Percentiles rank a stretch among this genome's conserved stretches.
Conservation (phyloP, 106 monocot genomes). For the Posidonia australis region DNA sequence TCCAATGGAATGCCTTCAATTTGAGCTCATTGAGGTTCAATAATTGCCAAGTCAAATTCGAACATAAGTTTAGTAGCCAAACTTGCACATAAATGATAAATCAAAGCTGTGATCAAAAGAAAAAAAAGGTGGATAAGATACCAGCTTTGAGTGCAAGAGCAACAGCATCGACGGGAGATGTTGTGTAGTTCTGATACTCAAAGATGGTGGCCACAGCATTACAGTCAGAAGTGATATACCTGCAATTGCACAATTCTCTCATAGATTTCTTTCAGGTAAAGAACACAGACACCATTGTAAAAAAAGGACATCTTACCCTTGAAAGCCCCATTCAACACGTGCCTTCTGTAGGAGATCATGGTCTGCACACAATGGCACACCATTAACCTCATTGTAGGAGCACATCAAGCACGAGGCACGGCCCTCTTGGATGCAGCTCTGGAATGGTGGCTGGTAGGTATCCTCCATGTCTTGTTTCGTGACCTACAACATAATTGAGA, state of each 20-base stretch:
- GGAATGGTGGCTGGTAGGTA: conserved; percentile 77
- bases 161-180: conserved; percentile 65
- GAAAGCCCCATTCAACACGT: conserved; percentile 67
- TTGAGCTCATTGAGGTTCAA: no score
- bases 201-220: conserved; percentile 87
- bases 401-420: conserved; percentile 83
- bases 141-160: conserved; percentile 83
- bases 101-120: no score
- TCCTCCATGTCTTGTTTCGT: conserved; percentile 89
- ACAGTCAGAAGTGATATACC: conserved; percentile 91
- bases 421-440: conserved; percentile 64
- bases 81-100: no score
- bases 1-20: no score
- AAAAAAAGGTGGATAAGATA: conserved; percentile 2
- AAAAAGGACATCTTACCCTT: conserved; percentile 40
- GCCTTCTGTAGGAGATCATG: conserved; percentile 40
- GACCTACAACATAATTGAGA: conserved; percentile 36
- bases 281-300: neutral
- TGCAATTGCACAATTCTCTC: conserved; percentile 11
- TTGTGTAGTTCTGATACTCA: conserved; percentile 63
- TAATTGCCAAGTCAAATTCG: no score
- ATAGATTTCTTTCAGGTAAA: neutral
- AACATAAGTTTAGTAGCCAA: no score
- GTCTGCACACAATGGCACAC: conserved; percentile 69
- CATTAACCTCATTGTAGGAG: conserved; percentile 94